Conservation (phyloP, 1,139 yeast genomes). For the Groenewaldozyma sp. region DNA sequence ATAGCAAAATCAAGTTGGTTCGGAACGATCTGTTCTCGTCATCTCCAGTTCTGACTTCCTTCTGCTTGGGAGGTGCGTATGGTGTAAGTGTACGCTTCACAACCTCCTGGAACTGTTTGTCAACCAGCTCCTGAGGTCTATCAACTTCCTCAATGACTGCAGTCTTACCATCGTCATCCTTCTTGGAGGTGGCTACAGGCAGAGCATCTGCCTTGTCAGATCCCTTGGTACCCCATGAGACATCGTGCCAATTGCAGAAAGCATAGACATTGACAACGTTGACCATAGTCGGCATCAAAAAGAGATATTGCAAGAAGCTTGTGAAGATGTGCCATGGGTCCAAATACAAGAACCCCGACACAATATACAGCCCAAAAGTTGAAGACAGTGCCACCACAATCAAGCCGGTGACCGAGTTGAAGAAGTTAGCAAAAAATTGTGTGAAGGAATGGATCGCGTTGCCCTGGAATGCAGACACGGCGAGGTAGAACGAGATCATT, state of each 20-base stretch:
- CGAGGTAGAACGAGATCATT: constrained; percentile 32
- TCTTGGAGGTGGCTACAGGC: constrained; percentile 43
- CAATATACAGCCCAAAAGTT: constrained; percentile 81
- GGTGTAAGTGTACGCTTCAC: constrained; percentile 38
- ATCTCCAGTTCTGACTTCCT: constrained; percentile 34
- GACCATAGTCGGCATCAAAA: constrained; percentile 82
- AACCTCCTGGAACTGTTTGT: constrained; percentile 37
- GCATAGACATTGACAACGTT: constrained; percentile 73
- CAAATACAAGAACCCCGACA: constrained; percentile 60
- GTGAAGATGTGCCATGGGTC: constrained; percentile 96
- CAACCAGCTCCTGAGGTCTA: constrained; percentile 61
- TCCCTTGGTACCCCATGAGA: constrained; percentile 98
- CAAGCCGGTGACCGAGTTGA: constrained; percentile 30
- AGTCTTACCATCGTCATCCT: constrained; percentile 57
- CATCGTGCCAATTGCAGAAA: constrained; percentile 92
- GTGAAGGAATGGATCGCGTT: constrained; percentile 18
- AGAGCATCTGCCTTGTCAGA: constrained; percentile 52
- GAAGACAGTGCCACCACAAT: constrained; percentile 77
- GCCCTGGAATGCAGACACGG: constrained; percentile 27
- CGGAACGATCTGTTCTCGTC: constrained; percentile 65
- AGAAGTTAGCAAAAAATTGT: constrained; percentile 27
- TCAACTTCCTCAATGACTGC: constrained; percentile 67
- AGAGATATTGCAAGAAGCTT: constrained; percentile 74
- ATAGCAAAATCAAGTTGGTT: constrained; percentile 67
- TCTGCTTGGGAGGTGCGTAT: constrained; percentile 29